A percentile compares a stretch with the other conserved stretches of the same genome.
These are phyloP conservation scores for Chlorella sp. DNA, from an alignment of 139 green algal species.

Conservation along the genomic window DNA sequence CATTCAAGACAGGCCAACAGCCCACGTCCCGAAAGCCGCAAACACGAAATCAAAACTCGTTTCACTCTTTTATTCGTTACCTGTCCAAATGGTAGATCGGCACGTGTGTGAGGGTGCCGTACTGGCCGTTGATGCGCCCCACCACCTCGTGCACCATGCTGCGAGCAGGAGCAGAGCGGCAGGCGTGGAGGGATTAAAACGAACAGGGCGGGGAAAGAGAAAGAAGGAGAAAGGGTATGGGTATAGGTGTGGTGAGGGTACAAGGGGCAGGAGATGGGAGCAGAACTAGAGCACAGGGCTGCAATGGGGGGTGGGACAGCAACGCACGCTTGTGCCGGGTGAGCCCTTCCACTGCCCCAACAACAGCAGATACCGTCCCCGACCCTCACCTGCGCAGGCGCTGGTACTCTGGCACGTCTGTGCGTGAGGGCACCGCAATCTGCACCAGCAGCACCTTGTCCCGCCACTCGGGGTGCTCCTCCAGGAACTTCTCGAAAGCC, in stretches of 20 bases:
- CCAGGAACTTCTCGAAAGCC: slow-evolving; percentile 99
- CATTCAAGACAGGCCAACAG: too few species aligned
- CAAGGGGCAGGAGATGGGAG: too few species aligned
- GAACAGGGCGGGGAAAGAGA: not conserved
- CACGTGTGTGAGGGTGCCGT: slow-evolving; percentile 96
- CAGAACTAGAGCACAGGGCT: too few species aligned
- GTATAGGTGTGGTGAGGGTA: too few species aligned
- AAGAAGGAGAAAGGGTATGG: too few species aligned
- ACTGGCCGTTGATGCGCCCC: slow-evolving; percentile 97
- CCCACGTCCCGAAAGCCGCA: too few species aligned
- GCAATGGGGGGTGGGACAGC: too few species aligned
- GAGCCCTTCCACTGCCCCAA: not conserved
- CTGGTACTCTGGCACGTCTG: slow-evolving; percentile 97
- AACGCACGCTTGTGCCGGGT: not conserved
- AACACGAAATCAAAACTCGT: too few species aligned
- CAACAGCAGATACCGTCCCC: not conserved
- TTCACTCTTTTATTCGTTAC: too few species aligned
- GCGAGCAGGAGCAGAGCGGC: not conserved
- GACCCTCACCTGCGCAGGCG: slow-evolving; percentile 68
- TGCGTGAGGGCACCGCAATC: slow-evolving; percentile 96
- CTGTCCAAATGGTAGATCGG: slow-evolving; percentile 98
- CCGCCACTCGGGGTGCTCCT: slow-evolving; percentile 95
- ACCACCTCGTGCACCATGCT: slow-evolving; percentile 99
- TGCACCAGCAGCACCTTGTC: slow-evolving; percentile 97
- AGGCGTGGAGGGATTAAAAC: not conserved